phyloP scores from a whole-genome alignment of 2,329 filamentous ascomycete genomes.

The Pleomassaria siparia region DNA sequence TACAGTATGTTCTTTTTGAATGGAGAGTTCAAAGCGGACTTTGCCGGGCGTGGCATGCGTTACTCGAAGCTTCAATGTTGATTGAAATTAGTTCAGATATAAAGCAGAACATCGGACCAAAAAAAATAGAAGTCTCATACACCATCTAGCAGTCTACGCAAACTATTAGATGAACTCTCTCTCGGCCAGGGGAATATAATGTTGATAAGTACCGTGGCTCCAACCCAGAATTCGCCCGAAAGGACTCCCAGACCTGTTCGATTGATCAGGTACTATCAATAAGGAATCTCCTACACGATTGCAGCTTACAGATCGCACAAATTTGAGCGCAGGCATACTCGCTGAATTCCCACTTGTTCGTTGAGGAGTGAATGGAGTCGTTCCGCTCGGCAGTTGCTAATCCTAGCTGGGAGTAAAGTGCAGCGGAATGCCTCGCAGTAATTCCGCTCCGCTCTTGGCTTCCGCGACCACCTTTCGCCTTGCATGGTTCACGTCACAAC shows the following conservation, averaged over 20 bases:
- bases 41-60: slow-evolving; percentile 64
- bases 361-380: slow-evolving; percentile 26
- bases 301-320: slow-evolving; percentile 64
- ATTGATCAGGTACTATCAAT: slow-evolving; percentile 21
- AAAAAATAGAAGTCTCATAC: slow-evolving; percentile 24
- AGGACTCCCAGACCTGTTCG: slow-evolving; percentile 77
- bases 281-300: background rate
- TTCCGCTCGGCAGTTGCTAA: slow-evolving; percentile 18
- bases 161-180: slow-evolving; percentile 4
- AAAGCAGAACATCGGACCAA: background rate
- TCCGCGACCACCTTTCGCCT: background rate
- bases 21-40: slow-evolving; percentile 76
- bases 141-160: slow-evolving; percentile 44
- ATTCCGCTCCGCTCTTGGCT: slow-evolving; percentile 1
- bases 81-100: background rate
- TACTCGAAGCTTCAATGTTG: slow-evolving; percentile 62
- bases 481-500: background rate
- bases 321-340: slow-evolving; percentile 55
- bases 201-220: slow-evolving; percentile 71
- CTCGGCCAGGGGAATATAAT: background rate
- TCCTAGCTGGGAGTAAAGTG: background rate
- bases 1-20: slow-evolving; percentile 74
- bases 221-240: slow-evolving; percentile 80
- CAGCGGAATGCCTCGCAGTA: slow-evolving; percentile 2
- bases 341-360: slow-evolving; percentile 1